phyloP scores from a whole-genome alignment of 148 eudicot genomes.

The Amaranthus palmeri region DNA sequence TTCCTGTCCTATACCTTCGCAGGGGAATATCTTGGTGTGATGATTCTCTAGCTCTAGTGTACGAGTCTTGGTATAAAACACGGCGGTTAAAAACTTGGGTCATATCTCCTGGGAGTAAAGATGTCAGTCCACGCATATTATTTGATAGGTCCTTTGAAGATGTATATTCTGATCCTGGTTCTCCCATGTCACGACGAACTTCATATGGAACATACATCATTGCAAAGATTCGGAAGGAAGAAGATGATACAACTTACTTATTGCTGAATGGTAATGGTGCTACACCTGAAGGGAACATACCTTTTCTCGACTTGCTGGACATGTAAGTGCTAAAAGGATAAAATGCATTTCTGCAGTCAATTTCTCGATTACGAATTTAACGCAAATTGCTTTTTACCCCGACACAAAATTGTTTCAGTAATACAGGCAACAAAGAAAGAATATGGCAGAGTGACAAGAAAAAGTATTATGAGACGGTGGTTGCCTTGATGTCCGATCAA shows the following conservation, averaged over 20 bases:
- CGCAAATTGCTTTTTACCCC: conserved; percentile 7
- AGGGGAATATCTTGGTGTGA: conserved; percentile 97
- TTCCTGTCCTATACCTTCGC: conserved; percentile 21
- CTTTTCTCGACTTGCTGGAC: conserved; percentile 87
- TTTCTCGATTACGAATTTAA: background rate
- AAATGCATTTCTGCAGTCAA: conserved; percentile 4
- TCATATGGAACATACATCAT: conserved; percentile 68
- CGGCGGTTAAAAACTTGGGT: conserved; percentile 81
- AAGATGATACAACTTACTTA: conserved; percentile 57
- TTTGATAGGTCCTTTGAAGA: conserved; percentile 96
- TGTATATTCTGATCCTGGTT: conserved; percentile 96
- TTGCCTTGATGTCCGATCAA: conserved; percentile 87
- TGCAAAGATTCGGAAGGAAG: conserved; percentile 72
- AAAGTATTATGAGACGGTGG: conserved; percentile 81
- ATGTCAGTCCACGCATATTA: conserved; percentile 61
- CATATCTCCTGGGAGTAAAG: conserved; percentile 71
- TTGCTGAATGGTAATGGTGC: conserved; percentile 90
- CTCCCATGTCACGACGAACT: conserved; percentile 92
- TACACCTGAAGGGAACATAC: conserved; percentile 84
- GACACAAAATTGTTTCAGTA: conserved; percentile 39
- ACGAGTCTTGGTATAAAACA: conserved; percentile 95
- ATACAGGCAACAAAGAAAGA: conserved; percentile 79
- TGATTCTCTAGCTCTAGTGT: conserved; percentile 85
- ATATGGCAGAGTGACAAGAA: conserved; percentile 98
- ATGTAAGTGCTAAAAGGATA: conserved; percentile 49